These are phyloP conservation scores for Kodamaea anthophila DNA, from an alignment of 1,139 yeast genomes.

Conservation along the genomic window DNA sequence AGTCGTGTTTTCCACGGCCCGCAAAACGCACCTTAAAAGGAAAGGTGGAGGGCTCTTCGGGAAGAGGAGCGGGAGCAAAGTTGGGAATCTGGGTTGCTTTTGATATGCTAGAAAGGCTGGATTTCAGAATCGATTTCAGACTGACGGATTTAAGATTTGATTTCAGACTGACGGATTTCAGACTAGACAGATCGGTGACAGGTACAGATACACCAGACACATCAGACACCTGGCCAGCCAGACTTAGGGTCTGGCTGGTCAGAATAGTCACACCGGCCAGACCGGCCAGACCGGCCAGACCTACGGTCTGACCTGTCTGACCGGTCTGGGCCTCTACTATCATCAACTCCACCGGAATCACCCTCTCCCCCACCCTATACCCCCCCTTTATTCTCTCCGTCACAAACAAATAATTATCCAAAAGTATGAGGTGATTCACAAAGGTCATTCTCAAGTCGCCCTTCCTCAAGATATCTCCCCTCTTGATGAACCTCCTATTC, in stretches of 20 bases:
- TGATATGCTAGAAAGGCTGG: too few species aligned
- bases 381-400: constrained; percentile 44
- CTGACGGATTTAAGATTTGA: too few species aligned
- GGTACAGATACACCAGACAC: neutral
- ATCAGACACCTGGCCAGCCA: too few species aligned
- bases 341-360: constrained; percentile 56
- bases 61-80: constrained; percentile 7
- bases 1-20: constrained; percentile 37
- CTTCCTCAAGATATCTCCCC: constrained; percentile 58
- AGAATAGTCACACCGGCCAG: constrained; percentile 2
- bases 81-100: too few species aligned
- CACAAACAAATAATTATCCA: constrained; percentile 68
- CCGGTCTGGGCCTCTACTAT: constrained; percentile 44
- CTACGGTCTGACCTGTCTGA: neutral
- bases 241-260: neutral
- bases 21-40: constrained; percentile 40
- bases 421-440: constrained; percentile 49
- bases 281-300: too few species aligned
- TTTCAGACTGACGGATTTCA: constrained; percentile 7
- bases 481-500: constrained; percentile 49
- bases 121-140: too few species aligned
- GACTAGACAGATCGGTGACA: neutral
- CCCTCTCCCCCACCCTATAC: constrained; percentile 47
- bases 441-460: constrained; percentile 55
- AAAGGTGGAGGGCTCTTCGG: constrained; percentile 32